Base-by-base conservation (phyloP, 129 eudicot species). In the Centrapalus pauciflorus region DNA sequence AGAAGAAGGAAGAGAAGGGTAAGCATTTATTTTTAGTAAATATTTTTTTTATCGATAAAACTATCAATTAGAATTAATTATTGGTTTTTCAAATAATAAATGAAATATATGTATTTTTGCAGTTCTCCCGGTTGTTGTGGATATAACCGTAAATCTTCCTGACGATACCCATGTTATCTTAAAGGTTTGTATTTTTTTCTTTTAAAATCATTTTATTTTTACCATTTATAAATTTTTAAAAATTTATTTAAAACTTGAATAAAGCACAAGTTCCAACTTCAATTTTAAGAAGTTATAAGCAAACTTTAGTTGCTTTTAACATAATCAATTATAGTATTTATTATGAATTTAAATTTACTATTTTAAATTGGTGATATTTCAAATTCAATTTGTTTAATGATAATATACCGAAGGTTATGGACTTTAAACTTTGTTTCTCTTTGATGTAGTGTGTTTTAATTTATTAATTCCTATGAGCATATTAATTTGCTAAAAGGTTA, bases 1-100 rank as follows among this genome's bases (percentile, higher is more conserved):
- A 84, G 90, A 94, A 94, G 95, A 94, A 94, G 80, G 99, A 94
- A 79, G 99, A 94, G 76, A 94, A 94, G 79, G 95, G 99, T 94
- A 82, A 21, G 26, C 2, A 41, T 32, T 35, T 37, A 8, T 3
- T 14, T 12, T 19, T 13, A 8, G 29, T 16, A 46, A 19, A 6
- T 34, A 3, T 55, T 17, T 13, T 4, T 5, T 49, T 5, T 57
- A 9, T 41, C 13, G 51, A 16, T n/a, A 2, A 21, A n/a, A 52
- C 4, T 34, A 43, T 4, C 33, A 43, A 3, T 40, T 8, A 8
- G 38, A 25, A 20, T 54, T 56, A 38, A 37, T 9, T 76, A 17
- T 50, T 24, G 28, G 21, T 33, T 46, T 41, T 29, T 2, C 1
- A 43, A 32, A 62, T 41, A 23, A 63, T 21, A 21, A 48, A 32